These are phyloP conservation scores for Penicilliopsis zonata DNA, from an alignment of 495 filamentous ascomycete genomes.

Conservation along the genomic window DNA sequence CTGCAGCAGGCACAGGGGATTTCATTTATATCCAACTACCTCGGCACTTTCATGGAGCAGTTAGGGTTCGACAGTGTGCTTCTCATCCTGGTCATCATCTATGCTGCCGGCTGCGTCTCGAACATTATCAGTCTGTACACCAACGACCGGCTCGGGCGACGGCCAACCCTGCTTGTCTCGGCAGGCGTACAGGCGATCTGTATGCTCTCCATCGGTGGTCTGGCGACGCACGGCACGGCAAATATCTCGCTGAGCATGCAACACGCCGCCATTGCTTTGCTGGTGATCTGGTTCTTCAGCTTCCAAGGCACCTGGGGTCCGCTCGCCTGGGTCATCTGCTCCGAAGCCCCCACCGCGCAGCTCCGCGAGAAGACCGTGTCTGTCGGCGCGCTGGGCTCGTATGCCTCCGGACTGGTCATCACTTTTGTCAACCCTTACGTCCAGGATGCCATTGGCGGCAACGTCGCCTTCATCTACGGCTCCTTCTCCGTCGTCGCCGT, in stretches of 20 bases:
- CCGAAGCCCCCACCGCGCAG: slow-evolving; percentile 2
- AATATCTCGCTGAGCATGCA: too few species aligned
- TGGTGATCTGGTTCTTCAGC: too few species aligned
- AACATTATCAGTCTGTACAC: slow-evolving; percentile 39
- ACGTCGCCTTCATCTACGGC: slow-evolving; percentile 25
- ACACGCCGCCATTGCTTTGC: too few species aligned
- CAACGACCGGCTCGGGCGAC: slow-evolving; percentile 40
- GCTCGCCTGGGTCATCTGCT: too few species aligned
- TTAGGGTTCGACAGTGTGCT: slow-evolving; percentile 5
- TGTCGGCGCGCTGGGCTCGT: slow-evolving; percentile 4
- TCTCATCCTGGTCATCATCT: neutral
- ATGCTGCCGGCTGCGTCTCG: slow-evolving; percentile 29
- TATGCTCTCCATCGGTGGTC: slow-evolving; percentile 33
- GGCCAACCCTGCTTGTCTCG: slow-evolving; percentile 39
- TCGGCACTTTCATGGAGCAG: slow-evolving; percentile 11
- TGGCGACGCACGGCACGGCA: too few species aligned
- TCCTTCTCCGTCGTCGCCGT: slow-evolving; percentile 33
- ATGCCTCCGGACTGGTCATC: slow-evolving; percentile 5
- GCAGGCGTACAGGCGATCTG: slow-evolving; percentile 6
- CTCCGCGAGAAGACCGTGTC: slow-evolving; percentile 7
- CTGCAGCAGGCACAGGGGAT: slow-evolving; percentile 48
- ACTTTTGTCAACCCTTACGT: slow-evolving; percentile 12
- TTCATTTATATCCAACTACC: slow-evolving; percentile 35
- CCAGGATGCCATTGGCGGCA: slow-evolving; percentile 6
- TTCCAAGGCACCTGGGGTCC: too few species aligned